A percentile compares a stretch with the other conserved stretches of the same genome.
Evolutionary conservation across 768 basidiomycete genomes (phyloP).

Genomic region (Tylopilus subfusipes): DNA sequence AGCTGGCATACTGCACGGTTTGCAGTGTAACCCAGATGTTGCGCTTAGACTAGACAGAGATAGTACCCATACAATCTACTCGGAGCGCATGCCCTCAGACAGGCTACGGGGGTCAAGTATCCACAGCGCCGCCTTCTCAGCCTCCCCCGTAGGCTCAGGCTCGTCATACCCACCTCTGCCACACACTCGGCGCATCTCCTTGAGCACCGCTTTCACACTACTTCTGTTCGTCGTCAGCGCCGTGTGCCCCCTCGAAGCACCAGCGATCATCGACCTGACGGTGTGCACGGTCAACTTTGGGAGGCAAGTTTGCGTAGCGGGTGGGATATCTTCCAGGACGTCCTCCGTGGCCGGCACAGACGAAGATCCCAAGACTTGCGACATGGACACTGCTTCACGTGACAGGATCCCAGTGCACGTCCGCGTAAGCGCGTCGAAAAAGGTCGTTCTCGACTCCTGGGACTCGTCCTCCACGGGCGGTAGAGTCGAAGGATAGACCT

Average conservation of each 20-base stretch:
- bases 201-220: constrained; percentile 71
- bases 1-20: no score
- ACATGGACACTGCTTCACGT: constrained; percentile 32
- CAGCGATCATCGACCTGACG: constrained; percentile 66
- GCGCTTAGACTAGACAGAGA: no score
- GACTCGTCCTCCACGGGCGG: constrained; percentile 1
- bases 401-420: constrained; percentile 56
- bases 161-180: constrained; percentile 5
- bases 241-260: constrained; percentile 70
- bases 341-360: neutral
- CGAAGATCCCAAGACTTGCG: neutral
- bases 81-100: constrained; percentile 17
- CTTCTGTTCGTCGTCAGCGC: constrained; percentile 84
- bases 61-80: neutral
- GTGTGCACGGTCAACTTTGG: constrained; percentile 74
- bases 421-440: constrained; percentile 46
- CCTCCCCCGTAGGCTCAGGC: constrained; percentile 13
- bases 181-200: constrained; percentile 49
- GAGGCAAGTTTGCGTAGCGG: constrained; percentile 52
- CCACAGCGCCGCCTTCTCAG: constrained; percentile 53
- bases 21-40: no score
- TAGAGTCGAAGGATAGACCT: constrained; percentile 40
- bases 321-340: constrained; percentile 41
- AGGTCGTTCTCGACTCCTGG: constrained; percentile 16
- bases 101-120: constrained; percentile 72